Percentiles rank a stretch among this genome's conserved stretches.
These are phyloP conservation scores for Suillus placidus DNA, from an alignment of 768 basidiomycete species.

Conservation along the genomic window DNA sequence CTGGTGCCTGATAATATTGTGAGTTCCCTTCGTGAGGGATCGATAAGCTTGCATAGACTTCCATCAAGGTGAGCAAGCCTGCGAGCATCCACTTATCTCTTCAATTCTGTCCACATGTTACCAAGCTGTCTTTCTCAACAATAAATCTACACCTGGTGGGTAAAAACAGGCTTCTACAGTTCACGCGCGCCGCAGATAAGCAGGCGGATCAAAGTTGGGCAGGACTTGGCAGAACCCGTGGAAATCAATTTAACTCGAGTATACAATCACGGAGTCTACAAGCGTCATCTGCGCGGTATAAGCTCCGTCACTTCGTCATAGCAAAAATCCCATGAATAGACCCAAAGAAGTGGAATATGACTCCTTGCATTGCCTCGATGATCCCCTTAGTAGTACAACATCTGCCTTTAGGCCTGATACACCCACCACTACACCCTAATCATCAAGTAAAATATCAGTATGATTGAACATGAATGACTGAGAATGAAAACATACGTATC, in stretches of 20 bases:
- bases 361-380: not conserved
- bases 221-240: not conserved
- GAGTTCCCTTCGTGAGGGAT: not conserved
- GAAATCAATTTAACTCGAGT: not conserved
- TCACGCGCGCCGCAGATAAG: not conserved
- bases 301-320: not conserved
- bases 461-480: not conserved
- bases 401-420: conserved; percentile 19
- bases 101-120: not conserved
- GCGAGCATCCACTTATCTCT: not conserved
- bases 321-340: not conserved
- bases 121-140: not conserved
- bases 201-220: not conserved
- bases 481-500: conserved; percentile 53
- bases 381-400: conserved; percentile 15
- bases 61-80: not conserved
- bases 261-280: not conserved
- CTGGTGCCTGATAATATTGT: not conserved
- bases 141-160: not conserved
- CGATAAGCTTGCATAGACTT: not conserved
- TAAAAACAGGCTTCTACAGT: not conserved
- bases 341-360: not conserved
- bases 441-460: conserved; percentile 9
- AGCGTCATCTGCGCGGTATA: not conserved
- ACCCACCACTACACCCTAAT: conserved; percentile 36